These are phyloP conservation scores for Schizopora paradoxa DNA, from an alignment of 1,284 basidiomycete species.

Conservation along the genomic window DNA sequence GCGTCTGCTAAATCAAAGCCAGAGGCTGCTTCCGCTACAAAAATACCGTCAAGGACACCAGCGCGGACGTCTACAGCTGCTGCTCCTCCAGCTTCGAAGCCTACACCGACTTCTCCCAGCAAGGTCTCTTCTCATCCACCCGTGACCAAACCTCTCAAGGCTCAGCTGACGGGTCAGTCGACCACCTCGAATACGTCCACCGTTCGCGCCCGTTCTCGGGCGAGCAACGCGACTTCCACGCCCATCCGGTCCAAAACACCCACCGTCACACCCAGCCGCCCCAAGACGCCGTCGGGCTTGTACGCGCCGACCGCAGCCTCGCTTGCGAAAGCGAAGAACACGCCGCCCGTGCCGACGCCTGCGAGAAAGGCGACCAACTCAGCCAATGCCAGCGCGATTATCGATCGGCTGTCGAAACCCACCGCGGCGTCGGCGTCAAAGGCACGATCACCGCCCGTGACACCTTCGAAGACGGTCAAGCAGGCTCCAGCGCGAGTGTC, in stretches of 20 bases:
- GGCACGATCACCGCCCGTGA: conserved; percentile 27
- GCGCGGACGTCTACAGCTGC: conserved; percentile 15
- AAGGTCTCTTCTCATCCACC: conserved; percentile 26
- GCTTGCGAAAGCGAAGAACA: conserved; percentile 56
- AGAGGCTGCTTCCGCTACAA: neutral
- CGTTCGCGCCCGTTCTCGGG: conserved; percentile 27
- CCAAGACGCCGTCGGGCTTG: conserved; percentile 39
- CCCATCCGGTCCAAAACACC: conserved; percentile 34
- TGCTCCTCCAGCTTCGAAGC: conserved; percentile 21
- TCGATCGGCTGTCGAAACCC: conserved; percentile 67
- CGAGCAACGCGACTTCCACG: conserved; percentile 33
- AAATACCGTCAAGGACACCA: neutral
- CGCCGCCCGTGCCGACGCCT: conserved; percentile 40
- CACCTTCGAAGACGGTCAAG: conserved; percentile 23
- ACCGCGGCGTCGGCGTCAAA: conserved; percentile 68
- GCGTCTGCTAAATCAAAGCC: conserved; percentile 10
- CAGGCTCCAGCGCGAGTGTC: conserved; percentile 19
- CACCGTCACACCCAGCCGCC: conserved; percentile 23
- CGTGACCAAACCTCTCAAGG: conserved; percentile 37
- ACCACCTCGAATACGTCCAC: conserved; percentile 36
- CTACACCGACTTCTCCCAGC: conserved; percentile 26
- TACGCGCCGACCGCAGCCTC: conserved; percentile 77
- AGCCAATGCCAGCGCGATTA: conserved; percentile 40
- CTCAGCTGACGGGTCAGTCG: conserved; percentile 51
- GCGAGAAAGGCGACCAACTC: conserved; percentile 43